A percentile compares a stretch with the other conserved stretches of the same genome.
Conservation (phyloP, 805 yeast species). For the Candida germanica region DNA sequence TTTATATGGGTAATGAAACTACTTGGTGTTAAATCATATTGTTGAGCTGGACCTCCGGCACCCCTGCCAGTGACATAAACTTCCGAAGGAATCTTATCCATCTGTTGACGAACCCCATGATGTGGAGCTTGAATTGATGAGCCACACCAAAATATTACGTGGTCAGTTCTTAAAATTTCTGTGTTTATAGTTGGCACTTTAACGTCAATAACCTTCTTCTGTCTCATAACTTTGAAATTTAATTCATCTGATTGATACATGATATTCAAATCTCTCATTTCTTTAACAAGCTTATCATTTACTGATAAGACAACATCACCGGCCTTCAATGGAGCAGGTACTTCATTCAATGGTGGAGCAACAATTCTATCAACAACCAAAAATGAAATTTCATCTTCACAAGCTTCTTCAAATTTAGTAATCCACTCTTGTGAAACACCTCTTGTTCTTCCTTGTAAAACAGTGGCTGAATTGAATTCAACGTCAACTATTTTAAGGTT, state of each 20-base stretch:
- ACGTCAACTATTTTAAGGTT: slow-evolving; percentile 69
- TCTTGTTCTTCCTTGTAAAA: slow-evolving; percentile 73
- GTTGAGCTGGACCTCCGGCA: slow-evolving; percentile 83
- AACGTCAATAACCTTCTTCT: slow-evolving; percentile 59
- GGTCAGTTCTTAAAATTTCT: slow-evolving; percentile 55
- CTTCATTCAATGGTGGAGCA: slow-evolving; percentile 32
- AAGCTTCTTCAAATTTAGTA: slow-evolving; percentile 56
- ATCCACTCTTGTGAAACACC: slow-evolving; percentile 92
- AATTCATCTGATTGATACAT: slow-evolving; percentile 43
- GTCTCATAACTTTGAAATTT: slow-evolving; percentile 66
- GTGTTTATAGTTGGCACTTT: slow-evolving; percentile 65
- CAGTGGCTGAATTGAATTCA: slow-evolving; percentile 66
- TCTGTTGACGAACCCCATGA: slow-evolving; percentile 84
- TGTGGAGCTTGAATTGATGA: slow-evolving; percentile 85
- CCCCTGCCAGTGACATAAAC: slow-evolving; percentile 78
- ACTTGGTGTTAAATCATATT: slow-evolving; percentile 73
- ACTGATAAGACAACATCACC: slow-evolving; percentile 80
- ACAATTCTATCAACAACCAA: slow-evolving; percentile 69
- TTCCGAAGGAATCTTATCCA: slow-evolving; percentile 71
- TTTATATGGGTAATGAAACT: slow-evolving; percentile 89
- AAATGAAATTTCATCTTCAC: slow-evolving; percentile 67
- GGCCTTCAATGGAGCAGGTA: slow-evolving; percentile 38
- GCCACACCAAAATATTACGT: slow-evolving; percentile 80
- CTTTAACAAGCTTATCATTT: slow-evolving; percentile 60
- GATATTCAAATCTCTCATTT: slow-evolving; percentile 62